A percentile compares a stretch with the other conserved stretches of the same genome.
phyloP scores from a whole-genome alignment of 169 alveolate genomes.

The Cryptosporidium andersoni region DNA sequence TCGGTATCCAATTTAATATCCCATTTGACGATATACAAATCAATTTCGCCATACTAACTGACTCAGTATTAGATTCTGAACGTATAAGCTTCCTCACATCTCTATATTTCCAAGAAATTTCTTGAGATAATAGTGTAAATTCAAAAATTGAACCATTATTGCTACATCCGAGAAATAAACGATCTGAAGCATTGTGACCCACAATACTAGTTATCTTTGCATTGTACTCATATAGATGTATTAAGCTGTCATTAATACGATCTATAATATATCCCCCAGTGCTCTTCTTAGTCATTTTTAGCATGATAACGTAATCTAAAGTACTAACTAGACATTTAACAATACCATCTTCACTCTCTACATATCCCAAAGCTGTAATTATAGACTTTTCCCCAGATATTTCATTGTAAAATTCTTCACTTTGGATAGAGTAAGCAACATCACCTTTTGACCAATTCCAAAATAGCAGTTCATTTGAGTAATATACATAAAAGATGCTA shows the following conservation, averaged over 20 bases:
- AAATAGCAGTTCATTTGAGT: constrained; percentile 23
- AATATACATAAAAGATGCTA: constrained; percentile 45
- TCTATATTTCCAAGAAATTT: constrained; percentile 24
- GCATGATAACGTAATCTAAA: constrained; percentile 2
- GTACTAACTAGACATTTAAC: constrained; percentile 27
- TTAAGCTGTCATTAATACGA: constrained; percentile 40
- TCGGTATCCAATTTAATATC: constrained; percentile 6
- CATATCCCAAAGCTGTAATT: constrained; percentile 40
- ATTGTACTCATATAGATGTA: constrained; percentile 8
- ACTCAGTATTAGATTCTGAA: not conserved
- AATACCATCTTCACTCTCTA: constrained; percentile 5
- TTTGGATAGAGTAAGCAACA: constrained; percentile 49
- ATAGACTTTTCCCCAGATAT: constrained; percentile 11
- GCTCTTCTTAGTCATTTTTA: constrained; percentile 2
- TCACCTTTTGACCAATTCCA: constrained; percentile 70
- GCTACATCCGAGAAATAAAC: constrained; percentile 50
- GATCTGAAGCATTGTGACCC: constrained; percentile 42
- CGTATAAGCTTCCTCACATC: not conserved
- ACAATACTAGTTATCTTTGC: not conserved
- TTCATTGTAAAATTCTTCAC: constrained; percentile 48
- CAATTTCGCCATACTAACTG: constrained; percentile 3
- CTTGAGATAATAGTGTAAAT: constrained; percentile 15
- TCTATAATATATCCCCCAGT: constrained; percentile 55
- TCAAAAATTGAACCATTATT: constrained; percentile 55
- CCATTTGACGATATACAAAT: constrained; percentile 8